Evolutionary conservation across 1,284 basidiomycete species (phyloP).

Genomic region (Mycosarcoma maydis): DNA sequence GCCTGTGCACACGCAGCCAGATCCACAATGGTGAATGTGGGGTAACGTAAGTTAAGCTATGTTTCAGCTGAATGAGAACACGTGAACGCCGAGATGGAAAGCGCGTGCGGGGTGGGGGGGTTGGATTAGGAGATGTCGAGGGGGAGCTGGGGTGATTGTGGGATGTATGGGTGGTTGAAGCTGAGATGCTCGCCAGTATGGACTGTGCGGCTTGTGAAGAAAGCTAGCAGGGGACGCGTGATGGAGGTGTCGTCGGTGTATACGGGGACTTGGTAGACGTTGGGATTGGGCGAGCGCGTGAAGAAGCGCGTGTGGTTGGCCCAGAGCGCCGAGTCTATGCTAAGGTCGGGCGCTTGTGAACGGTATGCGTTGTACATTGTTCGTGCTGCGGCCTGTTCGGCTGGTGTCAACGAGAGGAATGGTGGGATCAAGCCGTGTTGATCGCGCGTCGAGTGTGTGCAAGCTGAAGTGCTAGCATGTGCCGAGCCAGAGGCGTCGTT

Average conservation of each 20-base stretch:
- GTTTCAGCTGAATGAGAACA: too few species aligned
- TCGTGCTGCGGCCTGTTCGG: conserved; percentile 4
- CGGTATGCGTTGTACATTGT: background rate
- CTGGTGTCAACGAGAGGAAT: conserved; percentile 6
- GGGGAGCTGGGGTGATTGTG: too few species aligned
- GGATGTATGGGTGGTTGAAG: too few species aligned
- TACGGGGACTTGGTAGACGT: conserved; percentile 77
- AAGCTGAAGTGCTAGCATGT: background rate
- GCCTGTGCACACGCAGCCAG: too few species aligned
- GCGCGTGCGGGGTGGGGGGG: too few species aligned
- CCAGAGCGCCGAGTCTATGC: conserved; percentile 50
- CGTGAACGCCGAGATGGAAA: too few species aligned
- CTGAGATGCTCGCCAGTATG: conserved; percentile 72
- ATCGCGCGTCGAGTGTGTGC: too few species aligned
- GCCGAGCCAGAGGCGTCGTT: background rate
- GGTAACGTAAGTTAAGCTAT: too few species aligned
- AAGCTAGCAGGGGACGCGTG: conserved; percentile 71
- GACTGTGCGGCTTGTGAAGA: conserved; percentile 78
- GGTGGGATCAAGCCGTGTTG: too few species aligned
- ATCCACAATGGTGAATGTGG: background rate
- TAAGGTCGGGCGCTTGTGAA: too few species aligned
- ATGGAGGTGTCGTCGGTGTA: conserved; percentile 76
- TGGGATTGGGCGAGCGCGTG: conserved; percentile 84
- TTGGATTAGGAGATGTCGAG: conserved; percentile 2
- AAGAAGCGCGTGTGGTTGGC: conserved; percentile 58